These are phyloP conservation scores for Stenocarpella maydis DNA, from an alignment of 2,329 filamentous ascomycete species.

Conservation along the genomic window DNA sequence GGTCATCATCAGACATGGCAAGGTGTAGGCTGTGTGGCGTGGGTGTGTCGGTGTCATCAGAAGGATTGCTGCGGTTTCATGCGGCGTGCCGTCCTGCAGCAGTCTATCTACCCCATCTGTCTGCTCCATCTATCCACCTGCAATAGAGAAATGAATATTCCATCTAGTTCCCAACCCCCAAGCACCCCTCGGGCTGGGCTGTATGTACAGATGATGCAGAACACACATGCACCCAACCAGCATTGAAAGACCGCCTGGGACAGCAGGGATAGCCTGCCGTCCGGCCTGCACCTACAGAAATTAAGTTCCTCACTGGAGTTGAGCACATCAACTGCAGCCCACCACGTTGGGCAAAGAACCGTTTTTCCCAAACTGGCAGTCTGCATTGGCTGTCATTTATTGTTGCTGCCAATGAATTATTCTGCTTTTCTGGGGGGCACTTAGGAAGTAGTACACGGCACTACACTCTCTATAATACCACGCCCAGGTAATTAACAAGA, in stretches of 20 bases:
- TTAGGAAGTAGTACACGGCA: too few species aligned
- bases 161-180: neutral
- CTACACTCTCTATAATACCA: too few species aligned
- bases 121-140: neutral
- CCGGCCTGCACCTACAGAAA: too few species aligned
- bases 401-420: neutral
- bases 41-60: neutral
- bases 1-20: too few species aligned
- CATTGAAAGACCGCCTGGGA: too few species aligned
- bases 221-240: too few species aligned
- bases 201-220: neutral
- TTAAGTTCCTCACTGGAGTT: neutral
- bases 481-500: too few species aligned
- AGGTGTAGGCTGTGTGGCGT: too few species aligned
- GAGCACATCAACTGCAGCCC: neutral
- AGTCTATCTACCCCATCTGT: neutral
- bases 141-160: slow-evolving; percentile 3
- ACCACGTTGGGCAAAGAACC: neutral
- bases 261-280: too few species aligned
- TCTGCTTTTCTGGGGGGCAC: neutral
- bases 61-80: slow-evolving; percentile 13
- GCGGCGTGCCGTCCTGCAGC: slow-evolving; percentile 20
- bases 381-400: neutral
- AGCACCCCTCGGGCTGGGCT: neutral
- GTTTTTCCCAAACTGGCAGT: neutral